Percentiles rank a stretch among this genome's conserved stretches.
These are phyloP conservation scores for Platanus orientalis DNA, from an alignment of 164 flowering plant species.

Conservation along the genomic window DNA sequence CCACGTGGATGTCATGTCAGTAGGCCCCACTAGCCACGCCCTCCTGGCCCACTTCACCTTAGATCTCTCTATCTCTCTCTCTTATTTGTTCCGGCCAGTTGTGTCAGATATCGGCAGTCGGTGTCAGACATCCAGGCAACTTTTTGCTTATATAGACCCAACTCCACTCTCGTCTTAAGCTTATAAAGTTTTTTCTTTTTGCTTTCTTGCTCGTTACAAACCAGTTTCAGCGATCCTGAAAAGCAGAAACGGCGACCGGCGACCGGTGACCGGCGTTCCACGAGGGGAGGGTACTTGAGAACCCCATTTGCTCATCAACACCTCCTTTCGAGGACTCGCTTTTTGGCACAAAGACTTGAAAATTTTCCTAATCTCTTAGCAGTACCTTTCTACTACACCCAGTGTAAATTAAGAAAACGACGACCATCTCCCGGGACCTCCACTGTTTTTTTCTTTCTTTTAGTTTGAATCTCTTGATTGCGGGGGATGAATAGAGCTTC, in stretches of 20 bases:
- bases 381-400: background rate
- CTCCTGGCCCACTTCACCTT: slow-evolving; percentile 2
- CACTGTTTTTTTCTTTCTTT: background rate
- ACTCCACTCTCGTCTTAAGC: too few species aligned
- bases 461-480: background rate
- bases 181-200: slow-evolving; percentile 7
- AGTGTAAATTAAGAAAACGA: background rate
- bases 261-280: background rate
- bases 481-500: slow-evolving; percentile 32
- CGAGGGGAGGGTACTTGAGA: background rate
- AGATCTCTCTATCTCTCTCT: slow-evolving; percentile 7
- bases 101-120: slow-evolving; percentile 18
- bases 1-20: slow-evolving; percentile 26
- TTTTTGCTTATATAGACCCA: slow-evolving; percentile 19
- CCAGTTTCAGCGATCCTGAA: background rate
- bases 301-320: slow-evolving; percentile 1
- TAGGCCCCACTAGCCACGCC: slow-evolving; percentile 9
- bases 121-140: slow-evolving; percentile 19
- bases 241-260: background rate
- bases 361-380: background rate
- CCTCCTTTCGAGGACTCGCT: slow-evolving; percentile 8
- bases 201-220: background rate
- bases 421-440: background rate
- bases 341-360: slow-evolving; percentile 11
- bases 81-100: slow-evolving; percentile 25